phyloP scores from a whole-genome alignment of 345 rosid species.

The Citrus mangshanensis region DNA sequence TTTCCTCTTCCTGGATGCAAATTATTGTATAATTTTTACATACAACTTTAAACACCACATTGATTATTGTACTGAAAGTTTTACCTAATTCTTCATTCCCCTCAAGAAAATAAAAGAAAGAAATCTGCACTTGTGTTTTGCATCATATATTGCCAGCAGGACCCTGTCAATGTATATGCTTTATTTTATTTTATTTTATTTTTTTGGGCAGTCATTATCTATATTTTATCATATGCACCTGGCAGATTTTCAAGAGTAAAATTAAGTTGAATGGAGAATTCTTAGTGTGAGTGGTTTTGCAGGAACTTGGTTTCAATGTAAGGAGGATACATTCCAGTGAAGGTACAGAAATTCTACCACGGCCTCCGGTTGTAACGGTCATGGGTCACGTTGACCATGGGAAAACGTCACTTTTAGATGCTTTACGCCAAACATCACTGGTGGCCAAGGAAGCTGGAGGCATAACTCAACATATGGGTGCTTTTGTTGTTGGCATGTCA shows the following conservation, averaged over 20 bases:
- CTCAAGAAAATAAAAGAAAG: background rate
- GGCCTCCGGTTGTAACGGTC: conserved; percentile 85
- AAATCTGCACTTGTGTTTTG: background rate
- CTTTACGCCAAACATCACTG: conserved; percentile 79
- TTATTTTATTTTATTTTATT: background rate
- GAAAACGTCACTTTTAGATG: conserved; percentile 89
- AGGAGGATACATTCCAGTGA: conserved; percentile 70
- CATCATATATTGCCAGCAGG: background rate
- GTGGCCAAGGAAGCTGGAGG: conserved; percentile 96
- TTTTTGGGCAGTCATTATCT: background rate
- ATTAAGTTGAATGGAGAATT: background rate
- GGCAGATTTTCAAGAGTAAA: background rate
- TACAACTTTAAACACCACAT: background rate
- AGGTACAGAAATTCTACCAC: conserved; percentile 61
- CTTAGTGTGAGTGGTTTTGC: conserved; percentile 21
- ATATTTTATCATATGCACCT: background rate
- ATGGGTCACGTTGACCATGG: conserved; percentile 99
- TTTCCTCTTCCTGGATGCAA: conserved; percentile 3
- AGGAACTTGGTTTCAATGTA: conserved; percentile 79
- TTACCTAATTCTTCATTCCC: background rate
- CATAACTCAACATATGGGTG: conserved; percentile 96
- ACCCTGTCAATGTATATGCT: background rate
- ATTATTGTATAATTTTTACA: background rate
- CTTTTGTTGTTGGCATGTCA: conserved; percentile 82
- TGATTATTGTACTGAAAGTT: background rate